Evolutionary conservation across 2,329 filamentous ascomycete genomes (phyloP), one percentile per base, ranked within the genome.

Genomic region (Trichoderma citrinoviride): DNA sequence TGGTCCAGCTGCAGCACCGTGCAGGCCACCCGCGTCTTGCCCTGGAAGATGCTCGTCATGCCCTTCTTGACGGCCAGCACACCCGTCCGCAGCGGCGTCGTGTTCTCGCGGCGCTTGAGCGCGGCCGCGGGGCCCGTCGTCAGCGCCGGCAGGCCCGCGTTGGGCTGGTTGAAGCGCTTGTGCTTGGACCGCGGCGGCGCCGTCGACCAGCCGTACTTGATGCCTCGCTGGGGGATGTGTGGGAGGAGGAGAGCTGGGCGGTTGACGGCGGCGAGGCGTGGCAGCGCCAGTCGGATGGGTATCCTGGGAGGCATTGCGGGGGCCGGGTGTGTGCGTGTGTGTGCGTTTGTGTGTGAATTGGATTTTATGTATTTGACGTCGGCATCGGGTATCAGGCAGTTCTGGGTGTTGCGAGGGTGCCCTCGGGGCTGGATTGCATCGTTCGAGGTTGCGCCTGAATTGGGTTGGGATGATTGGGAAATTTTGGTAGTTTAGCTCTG

Each of bases 1-100:
- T 92, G 85, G 77, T 99, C 95, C 72, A 99, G 84, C 80, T 98
- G 93, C 65, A 99, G 85, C 61, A 99, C 90, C 15, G 95, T 99
- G 82, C 93, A 97, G 21, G 93, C 85, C 65, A 89, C 90, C 69
- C 94, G 88, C 68, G 85, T 85, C 71, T 91, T 90, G 71, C 88
- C 86, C 73, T 93, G 89, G 83, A 90, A 98, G 69, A 97, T 80
- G 66, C 90, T 93, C 49, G 93, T 96, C 91, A 99, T 98, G 77
- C 95, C 95, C 80, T 93, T 94, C 81, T 99, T 99, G 75, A 89
- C 84, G 14, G 90, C 93, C 53, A 99, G 83, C 8, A 92, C 88
- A 33, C 95, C 95, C 2, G 93, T 89, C 29, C 95, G 90, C 47
- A 87, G 72, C 1, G 87, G 87, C 15, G 86, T 85, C 17, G 85